Percentiles rank a stretch among this genome's conserved stretches.
phyloP scores from a whole-genome alignment of 2,329 filamentous ascomycete species.

The Phaeoacremonium minimum region DNA sequence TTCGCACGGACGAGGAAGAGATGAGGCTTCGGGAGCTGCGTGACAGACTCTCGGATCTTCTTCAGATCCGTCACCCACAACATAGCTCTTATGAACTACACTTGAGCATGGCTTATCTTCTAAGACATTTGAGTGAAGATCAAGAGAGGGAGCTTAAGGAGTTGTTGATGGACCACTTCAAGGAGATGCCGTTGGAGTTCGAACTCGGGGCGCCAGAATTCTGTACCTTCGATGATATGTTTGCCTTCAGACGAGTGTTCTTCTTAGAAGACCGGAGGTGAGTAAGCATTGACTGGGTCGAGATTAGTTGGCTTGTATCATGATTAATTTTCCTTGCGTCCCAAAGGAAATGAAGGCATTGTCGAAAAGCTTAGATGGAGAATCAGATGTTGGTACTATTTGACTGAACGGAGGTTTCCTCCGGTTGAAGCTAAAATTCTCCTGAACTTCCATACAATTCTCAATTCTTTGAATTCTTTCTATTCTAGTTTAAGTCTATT shows the following conservation, averaged over 20 bases:
- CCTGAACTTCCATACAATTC: too few relatives aligned
- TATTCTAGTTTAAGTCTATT: too few relatives aligned
- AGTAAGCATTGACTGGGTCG: background rate
- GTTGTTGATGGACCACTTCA: constrained; percentile 10
- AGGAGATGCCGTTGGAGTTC: constrained; percentile 11
- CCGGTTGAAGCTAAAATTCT: too few relatives aligned
- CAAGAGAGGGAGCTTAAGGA: constrained; percentile 10
- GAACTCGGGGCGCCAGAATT: constrained; percentile 16
- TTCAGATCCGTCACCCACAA: constrained; percentile 11
- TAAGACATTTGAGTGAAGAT: constrained; percentile 10
- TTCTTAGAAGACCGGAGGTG: constrained; percentile 6
- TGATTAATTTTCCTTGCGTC: background rate
- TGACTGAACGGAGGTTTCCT: too few relatives aligned
- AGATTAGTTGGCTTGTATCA: background rate
- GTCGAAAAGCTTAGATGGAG: too few relatives aligned
- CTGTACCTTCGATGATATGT: constrained; percentile 18
- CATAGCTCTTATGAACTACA: constrained; percentile 17
- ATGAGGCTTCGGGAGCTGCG: constrained; percentile 10
- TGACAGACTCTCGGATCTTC: constrained; percentile 12
- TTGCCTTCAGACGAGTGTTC: constrained; percentile 13
- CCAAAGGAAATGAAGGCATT: too few relatives aligned
- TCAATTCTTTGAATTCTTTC: too few relatives aligned
- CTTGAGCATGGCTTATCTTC: constrained; percentile 16
- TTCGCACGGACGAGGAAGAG: constrained; percentile 7
- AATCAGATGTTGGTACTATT: too few relatives aligned